Conservation (phyloP, 371 early-diverging fungal genomes). For the Saksenaea vasiformis region DNA sequence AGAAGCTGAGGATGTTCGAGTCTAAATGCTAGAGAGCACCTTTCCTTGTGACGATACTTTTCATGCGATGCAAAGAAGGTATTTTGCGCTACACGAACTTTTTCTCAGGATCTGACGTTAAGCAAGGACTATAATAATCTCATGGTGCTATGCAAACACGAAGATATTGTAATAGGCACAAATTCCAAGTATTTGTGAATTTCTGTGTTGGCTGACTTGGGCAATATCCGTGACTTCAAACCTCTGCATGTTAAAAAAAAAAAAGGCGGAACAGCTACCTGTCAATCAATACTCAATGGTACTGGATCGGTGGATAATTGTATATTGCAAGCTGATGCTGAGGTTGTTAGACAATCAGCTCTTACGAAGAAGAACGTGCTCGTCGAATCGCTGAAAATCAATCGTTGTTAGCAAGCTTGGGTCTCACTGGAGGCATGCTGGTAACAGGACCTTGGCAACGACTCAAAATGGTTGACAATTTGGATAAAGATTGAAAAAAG, state of each 20-base stretch:
- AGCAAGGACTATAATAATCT: too few relatives aligned
- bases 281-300: not conserved
- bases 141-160: too few relatives aligned
- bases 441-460: not conserved
- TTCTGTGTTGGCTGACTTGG: too few relatives aligned
- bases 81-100: too few relatives aligned
- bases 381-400: constrained; percentile 2
- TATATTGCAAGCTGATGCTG: not conserved
- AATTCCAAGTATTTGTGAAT: too few relatives aligned
- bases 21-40: too few relatives aligned
- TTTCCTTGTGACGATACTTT: too few relatives aligned
- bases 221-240: too few relatives aligned
- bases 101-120: too few relatives aligned
- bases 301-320: not conserved
- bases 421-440: not conserved
- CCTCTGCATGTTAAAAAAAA: not conserved
- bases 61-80: too few relatives aligned
- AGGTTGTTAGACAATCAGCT: not conserved
- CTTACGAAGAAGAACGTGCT: constrained; percentile 7
- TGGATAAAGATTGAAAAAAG: not conserved
- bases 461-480: not conserved
- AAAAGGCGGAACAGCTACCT: not conserved
- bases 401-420: constrained; percentile 2
- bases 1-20: too few relatives aligned
- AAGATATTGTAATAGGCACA: too few relatives aligned